Conservation (phyloP, 768 basidiomycete genomes). For the Melanogaster broomeanus region DNA sequence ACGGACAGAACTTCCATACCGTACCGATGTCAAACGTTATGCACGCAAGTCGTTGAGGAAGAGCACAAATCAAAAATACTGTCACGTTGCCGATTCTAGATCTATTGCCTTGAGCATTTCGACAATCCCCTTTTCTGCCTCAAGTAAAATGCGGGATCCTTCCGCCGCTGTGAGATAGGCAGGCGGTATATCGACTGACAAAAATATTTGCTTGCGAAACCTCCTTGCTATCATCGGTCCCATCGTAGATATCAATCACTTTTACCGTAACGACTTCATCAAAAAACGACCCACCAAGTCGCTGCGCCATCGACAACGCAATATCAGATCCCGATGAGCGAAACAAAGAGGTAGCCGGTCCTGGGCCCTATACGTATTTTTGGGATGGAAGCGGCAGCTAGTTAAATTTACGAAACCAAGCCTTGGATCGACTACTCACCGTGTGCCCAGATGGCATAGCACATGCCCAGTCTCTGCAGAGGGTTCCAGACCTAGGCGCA, state of each 20-base stretch:
- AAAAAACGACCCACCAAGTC: constrained; percentile 61
- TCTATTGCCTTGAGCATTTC: constrained; percentile 42
- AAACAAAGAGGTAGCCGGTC: constrained; percentile 63
- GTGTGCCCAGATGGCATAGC: constrained; percentile 61
- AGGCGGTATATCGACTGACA: constrained; percentile 63
- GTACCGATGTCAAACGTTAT: not conserved
- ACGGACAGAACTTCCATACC: not conserved
- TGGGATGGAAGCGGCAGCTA: not conserved
- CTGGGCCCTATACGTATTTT: not conserved
- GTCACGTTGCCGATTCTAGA: constrained; percentile 20
- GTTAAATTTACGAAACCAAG: constrained; percentile 3
- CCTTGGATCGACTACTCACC: constrained; percentile 19
- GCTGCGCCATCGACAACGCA: constrained; percentile 73
- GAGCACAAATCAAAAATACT: not conserved
- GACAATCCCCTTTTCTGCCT: constrained; percentile 64
- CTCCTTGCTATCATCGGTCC: constrained; percentile 51
- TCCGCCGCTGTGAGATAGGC: constrained; percentile 44
- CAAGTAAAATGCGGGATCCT: constrained; percentile 49
- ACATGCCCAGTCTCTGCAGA: constrained; percentile 80
- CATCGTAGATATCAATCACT: constrained; percentile 6
- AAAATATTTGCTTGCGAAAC: constrained; percentile 66
- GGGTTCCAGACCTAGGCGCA: constrained; percentile 53
- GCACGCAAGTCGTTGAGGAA: not conserved
- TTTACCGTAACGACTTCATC: not conserved
- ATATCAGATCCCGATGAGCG: constrained; percentile 61